Conservation (phyloP, 257 asterid species). For the Solanum peruvianum region DNA sequence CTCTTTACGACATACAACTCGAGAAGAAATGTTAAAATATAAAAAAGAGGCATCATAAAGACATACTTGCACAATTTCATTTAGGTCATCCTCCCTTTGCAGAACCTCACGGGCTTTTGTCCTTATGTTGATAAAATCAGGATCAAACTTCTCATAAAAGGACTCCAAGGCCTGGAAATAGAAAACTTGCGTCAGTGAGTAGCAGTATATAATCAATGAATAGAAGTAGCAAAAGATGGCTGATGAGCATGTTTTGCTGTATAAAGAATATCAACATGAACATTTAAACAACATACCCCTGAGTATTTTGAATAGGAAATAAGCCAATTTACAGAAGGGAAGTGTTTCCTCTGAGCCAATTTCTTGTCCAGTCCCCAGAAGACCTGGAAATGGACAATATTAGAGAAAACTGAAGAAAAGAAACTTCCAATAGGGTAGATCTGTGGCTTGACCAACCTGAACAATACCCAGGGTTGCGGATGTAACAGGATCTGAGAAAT, state of each 20-base stretch:
- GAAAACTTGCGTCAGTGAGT: slow-evolving; percentile 26
- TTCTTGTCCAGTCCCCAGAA: slow-evolving; percentile 99
- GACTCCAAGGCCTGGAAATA: slow-evolving; percentile 80
- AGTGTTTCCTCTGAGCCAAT: slow-evolving; percentile 92
- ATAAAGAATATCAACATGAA: background rate
- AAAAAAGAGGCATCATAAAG: background rate
- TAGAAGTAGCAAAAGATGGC: background rate
- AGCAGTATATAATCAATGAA: background rate
- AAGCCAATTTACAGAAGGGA: slow-evolving; percentile 98
- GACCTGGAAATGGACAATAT: slow-evolving; percentile 36
- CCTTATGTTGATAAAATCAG: slow-evolving; percentile 89
- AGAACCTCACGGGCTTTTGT: slow-evolving; percentile 98
- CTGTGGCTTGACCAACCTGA: slow-evolving; percentile 40
- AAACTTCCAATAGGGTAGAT: background rate
- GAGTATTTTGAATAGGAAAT: slow-evolving; percentile 94
- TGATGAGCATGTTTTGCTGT: background rate
- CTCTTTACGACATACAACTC: background rate
- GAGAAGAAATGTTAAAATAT: background rate
- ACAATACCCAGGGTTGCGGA: slow-evolving; percentile 97
- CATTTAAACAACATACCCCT: slow-evolving; percentile 36
- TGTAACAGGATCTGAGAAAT: slow-evolving; percentile 97
- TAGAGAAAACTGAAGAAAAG: background rate
- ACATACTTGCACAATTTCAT: slow-evolving; percentile 39
- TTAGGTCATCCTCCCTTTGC: slow-evolving; percentile 94
- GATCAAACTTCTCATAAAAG: slow-evolving; percentile 90